Evolutionary conservation across 768 basidiomycete genomes (phyloP), one percentile per base, ranked within the genome.

Genomic region (Xerocomellus amylosporus): DNA sequence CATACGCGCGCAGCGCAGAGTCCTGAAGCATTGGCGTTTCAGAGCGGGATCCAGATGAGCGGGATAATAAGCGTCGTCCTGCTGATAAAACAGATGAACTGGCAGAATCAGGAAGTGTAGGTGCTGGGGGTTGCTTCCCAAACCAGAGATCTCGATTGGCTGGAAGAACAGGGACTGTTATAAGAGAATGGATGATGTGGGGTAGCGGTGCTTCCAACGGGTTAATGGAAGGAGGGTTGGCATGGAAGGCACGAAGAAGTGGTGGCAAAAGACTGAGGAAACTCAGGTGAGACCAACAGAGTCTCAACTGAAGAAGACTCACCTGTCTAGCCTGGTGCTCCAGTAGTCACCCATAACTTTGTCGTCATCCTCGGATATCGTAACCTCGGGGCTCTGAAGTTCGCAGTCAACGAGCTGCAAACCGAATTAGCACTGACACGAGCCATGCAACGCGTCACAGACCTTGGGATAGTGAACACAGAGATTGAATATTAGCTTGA

Each of bases 401-500:
- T 84, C 80, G 26, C 73, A 69, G 44, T 77, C 77, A 3, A 75
- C 72, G 59, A 78, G 75, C 55, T 61, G 37, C 33, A 46, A 36
- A 41, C 53, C 13, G 14, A 22, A 52, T 60, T 17, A 54, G 38
- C 42, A 51, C n/a, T 0, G 39, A 22, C 4, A 13, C 13, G 20
- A 47, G 2, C 0, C 36, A 51, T 31, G 26, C 14, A 30, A 45
- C 41, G 30, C 5, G 3, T 8, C 0, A 50, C 58, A 36, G 6
- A 88, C 88, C 76, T 86, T 90, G 5, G 91, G 91, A 70, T 91
- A 93, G 65, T 89, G 87, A 39, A 84, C 68, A 47, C 92, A 75
- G 30, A 96, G 67, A 67, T 96, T 94, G 71, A 91, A 94, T 3
- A 81, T 75, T 44, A 93, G 77, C 66, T 98, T 98, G 52, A 98